Evolutionary conservation across 148 eudicot genomes (phyloP), one percentile per base, ranked within the genome.

Genomic region (Rhododendron vialii): DNA sequence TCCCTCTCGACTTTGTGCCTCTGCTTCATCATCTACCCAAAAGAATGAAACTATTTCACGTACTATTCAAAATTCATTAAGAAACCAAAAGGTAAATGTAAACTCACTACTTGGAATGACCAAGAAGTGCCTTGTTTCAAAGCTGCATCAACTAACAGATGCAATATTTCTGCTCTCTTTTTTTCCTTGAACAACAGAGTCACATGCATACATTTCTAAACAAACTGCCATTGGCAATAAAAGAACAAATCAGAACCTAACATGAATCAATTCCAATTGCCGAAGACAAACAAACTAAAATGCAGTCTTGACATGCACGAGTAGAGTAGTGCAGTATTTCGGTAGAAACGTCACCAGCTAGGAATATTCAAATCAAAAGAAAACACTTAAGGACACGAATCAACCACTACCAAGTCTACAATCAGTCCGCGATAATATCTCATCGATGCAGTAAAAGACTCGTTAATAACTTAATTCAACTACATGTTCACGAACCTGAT

Each of bases 1-100:
- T 95, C 99, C 88, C 94, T 93, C 93, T 97, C 99, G 80, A 97
- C 87, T 91, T 97, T 97, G 90, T 97, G 99, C 90, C 99, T 94
- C 86, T 97, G 90, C 91, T 93, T 95, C 98, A 97, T 95, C 98
- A 94, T 94, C 99, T 96, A 91, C 36, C 63, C 80, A 51, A 89
- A 67, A 84, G 55, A 53, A 43, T 38, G 81, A 84, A 83, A 43
- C 41, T 69, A 15, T 78, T 89, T 80, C 71, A 79, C 45, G 47
- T 11, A 78, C 67, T 35, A 83, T 26, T 71, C 28, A 80, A n/a
- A 82, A 73, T 61, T 85, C 59, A 67, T 17, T 35, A 74, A 73
- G 57, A 76, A 17, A 53, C 76, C 38, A 33, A 50, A 33, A 65
- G 14, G 28, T 26, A 59, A n/a, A 74, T 57, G 14, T 20, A 12